Evolutionary conservation across 1,284 basidiomycete species (phyloP).

Genomic region (Hemileia vastatrix): DNA sequence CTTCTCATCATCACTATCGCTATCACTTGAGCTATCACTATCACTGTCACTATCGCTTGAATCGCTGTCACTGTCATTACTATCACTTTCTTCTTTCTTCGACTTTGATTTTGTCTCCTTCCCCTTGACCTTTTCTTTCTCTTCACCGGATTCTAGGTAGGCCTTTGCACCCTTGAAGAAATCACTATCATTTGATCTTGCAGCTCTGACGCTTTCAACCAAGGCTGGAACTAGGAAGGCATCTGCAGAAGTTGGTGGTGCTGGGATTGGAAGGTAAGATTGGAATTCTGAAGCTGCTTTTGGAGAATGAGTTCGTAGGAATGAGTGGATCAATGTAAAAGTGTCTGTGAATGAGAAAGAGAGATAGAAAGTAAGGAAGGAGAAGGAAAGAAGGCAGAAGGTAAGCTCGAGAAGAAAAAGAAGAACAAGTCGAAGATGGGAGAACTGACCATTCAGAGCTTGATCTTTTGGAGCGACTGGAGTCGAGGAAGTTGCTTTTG

Average conservation of each 20-base stretch:
- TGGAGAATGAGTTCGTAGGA: background rate
- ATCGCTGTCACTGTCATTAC: background rate
- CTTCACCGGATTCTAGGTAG: background rate
- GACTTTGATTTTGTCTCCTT: background rate
- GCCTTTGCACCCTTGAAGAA: background rate
- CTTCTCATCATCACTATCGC: background rate
- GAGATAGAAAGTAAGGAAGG: too few species aligned
- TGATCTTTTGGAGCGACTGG: too few species aligned
- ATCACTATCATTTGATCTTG: background rate
- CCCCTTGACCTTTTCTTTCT: background rate
- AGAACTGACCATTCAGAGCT: too few species aligned
- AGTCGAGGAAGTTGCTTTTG: too few species aligned
- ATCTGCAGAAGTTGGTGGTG: background rate
- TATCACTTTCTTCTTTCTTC: background rate
- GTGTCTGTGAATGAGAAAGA: too few species aligned
- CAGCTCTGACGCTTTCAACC: background rate
- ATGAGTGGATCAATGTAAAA: background rate
- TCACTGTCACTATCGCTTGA: background rate
- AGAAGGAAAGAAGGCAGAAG: too few species aligned
- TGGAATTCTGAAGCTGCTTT: background rate
- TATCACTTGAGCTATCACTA: background rate
- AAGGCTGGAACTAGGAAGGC: background rate
- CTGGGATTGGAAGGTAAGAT: background rate
- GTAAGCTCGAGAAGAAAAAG: too few species aligned
- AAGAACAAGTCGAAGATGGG: too few species aligned